Evolutionary conservation across 2,329 filamentous ascomycete genomes (phyloP).

Genomic region (Myriangium duriaei): DNA sequence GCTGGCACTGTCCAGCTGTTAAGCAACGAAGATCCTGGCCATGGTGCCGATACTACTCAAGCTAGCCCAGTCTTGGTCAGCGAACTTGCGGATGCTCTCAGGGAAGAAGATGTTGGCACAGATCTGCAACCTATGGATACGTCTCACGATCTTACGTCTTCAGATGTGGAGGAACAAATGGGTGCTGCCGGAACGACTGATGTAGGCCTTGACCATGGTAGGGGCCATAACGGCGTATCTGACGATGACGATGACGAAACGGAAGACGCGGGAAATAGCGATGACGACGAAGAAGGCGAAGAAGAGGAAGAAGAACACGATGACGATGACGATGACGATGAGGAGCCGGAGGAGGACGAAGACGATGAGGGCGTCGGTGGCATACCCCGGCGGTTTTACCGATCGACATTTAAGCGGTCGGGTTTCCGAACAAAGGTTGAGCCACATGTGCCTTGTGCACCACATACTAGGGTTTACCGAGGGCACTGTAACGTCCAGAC

Average conservation of each 20-base stretch:
- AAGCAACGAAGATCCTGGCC: conserved; percentile 1
- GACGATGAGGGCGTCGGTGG: conserved; percentile 23
- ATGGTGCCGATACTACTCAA: conserved; percentile 14
- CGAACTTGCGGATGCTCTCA: not conserved
- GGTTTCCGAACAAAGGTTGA: conserved; percentile 40
- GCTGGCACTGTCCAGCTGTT: conserved; percentile 22
- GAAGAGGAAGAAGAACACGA: conserved; percentile 17
- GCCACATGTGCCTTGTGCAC: conserved; percentile 39
- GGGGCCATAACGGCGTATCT: conserved; percentile 9
- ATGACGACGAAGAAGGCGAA: conserved; percentile 18
- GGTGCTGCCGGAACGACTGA: too few species aligned
- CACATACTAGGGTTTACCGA: conserved; percentile 45
- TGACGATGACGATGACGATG: conserved; percentile 15
- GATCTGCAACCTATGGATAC: too few species aligned
- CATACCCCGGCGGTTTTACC: conserved; percentile 29
- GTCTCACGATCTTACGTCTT: too few species aligned
- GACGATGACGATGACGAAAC: conserved; percentile 10
- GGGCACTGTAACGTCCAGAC: conserved; percentile 57
- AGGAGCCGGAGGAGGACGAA: conserved; percentile 25
- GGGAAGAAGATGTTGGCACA: conserved; percentile 6
- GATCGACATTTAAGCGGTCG: conserved; percentile 37
- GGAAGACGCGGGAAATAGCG: conserved; percentile 16
- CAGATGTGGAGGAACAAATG: too few species aligned
- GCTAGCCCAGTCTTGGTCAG: not conserved
- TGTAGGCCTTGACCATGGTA: conserved; percentile 7